phyloP scores from a whole-genome alignment of 2,329 filamentous ascomycete genomes.

The Cladophialophora yegresii region DNA sequence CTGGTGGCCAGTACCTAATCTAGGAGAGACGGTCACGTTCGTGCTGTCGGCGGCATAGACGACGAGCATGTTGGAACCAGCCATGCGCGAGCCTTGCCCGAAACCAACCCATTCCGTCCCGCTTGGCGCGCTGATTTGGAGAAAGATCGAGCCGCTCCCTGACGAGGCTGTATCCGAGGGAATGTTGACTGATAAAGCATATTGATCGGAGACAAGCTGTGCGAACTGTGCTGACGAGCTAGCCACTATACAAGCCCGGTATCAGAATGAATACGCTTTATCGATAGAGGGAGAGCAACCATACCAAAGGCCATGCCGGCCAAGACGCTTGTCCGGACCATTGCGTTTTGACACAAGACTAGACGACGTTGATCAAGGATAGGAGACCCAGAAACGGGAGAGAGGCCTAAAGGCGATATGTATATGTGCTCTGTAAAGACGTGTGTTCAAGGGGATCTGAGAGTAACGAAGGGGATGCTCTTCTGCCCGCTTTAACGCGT shows the following conservation, averaged over 20 bases:
- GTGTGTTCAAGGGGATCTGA: neutral
- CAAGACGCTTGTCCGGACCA: conserved; percentile 26
- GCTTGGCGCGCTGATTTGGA: conserved; percentile 59
- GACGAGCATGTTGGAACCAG: conserved; percentile 60
- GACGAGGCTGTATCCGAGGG: conserved; percentile 55
- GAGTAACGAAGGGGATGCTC: neutral
- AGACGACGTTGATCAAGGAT: neutral
- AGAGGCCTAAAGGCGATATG: neutral
- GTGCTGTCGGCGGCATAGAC: conserved; percentile 57
- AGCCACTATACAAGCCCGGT: conserved; percentile 19
- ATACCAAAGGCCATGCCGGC: conserved; percentile 25
- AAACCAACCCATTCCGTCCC: conserved; percentile 58
- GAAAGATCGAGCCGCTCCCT: conserved; percentile 58
- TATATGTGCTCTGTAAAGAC: neutral
- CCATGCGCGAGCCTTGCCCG: conserved; percentile 59
- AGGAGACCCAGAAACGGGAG: neutral
- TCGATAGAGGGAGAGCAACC: neutral
- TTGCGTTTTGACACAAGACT: conserved; percentile 15
- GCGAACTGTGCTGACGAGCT: conserved; percentile 33
- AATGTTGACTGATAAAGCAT: conserved; percentile 53
- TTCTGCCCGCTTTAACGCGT: neutral
- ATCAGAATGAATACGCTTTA: conserved; percentile 43
- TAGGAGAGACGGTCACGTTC: conserved; percentile 61
- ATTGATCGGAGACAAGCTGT: conserved; percentile 18
- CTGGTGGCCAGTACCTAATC: conserved; percentile 49